These are phyloP conservation scores for Amauroascus verrucosus DNA, from an alignment of 2,329 filamentous ascomycete species.

Conservation along the genomic window DNA sequence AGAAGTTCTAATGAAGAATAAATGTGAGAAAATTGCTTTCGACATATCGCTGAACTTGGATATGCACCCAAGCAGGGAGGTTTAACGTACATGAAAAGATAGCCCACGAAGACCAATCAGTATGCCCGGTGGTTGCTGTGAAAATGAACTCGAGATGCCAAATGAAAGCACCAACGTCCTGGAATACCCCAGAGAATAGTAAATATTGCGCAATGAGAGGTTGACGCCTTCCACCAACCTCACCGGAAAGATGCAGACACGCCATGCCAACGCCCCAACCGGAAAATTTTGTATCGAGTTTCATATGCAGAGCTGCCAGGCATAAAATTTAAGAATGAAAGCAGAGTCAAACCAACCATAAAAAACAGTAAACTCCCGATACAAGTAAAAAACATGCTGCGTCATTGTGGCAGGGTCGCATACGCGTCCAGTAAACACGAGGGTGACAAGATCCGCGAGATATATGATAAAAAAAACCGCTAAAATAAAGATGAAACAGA, in stretches of 20 bases:
- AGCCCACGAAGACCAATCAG: slow-evolving; percentile 26
- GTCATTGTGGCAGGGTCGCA: slow-evolving; percentile 17
- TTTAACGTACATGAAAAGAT: slow-evolving; percentile 40
- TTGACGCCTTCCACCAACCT: slow-evolving; percentile 25
- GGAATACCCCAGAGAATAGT: slow-evolving; percentile 26
- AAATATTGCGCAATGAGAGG: slow-evolving; percentile 27
- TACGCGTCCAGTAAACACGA: slow-evolving; percentile 12
- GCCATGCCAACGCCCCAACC: slow-evolving; percentile 30
- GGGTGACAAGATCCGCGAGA: slow-evolving; percentile 14
- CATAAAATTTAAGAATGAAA: slow-evolving; percentile 21
- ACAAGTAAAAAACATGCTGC: slow-evolving; percentile 17
- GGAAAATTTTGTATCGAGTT: slow-evolving; percentile 26
- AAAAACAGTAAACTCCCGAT: slow-evolving; percentile 16
- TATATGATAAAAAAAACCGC: slow-evolving; percentile 17
- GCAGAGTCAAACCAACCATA: slow-evolving; percentile 21
- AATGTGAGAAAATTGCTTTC: slow-evolving; percentile 39
- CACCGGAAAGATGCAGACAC: slow-evolving; percentile 20
- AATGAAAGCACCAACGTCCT: slow-evolving; percentile 15
- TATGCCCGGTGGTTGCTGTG: slow-evolving; percentile 27
- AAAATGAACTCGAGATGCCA: slow-evolving; percentile 28
- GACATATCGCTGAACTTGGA: slow-evolving; percentile 33
- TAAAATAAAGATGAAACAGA: slow-evolving; percentile 15
- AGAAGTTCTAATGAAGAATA: slow-evolving; percentile 32
- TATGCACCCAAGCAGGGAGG: slow-evolving; percentile 38
- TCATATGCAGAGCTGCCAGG: slow-evolving; percentile 28